These are phyloP conservation scores for Rhizopus delemar DNA, from an alignment of 371 early-diverging fungal species.

Conservation along the genomic window DNA sequence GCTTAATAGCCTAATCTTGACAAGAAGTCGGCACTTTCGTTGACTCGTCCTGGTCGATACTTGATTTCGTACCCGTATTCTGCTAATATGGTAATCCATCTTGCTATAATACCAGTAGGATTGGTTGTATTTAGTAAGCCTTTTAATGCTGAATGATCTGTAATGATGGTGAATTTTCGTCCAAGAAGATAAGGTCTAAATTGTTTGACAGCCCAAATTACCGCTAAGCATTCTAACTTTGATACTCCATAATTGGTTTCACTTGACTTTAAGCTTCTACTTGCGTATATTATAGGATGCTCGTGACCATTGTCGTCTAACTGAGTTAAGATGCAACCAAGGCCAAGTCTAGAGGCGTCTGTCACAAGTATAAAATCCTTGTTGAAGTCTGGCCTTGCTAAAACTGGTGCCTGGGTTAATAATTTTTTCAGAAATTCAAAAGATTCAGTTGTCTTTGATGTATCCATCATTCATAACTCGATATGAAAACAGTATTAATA, in stretches of 20 bases:
- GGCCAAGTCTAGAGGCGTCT: not conserved
- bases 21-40: slow-evolving; percentile 1
- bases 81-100: not conserved
- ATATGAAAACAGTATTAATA: no score
- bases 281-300: not conserved
- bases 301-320: not conserved
- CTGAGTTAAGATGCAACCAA: not conserved
- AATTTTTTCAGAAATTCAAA: no score
- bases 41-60: slow-evolving; percentile 1
- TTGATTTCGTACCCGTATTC: slow-evolving; percentile 4
- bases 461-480: no score
- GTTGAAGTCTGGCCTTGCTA: no score
- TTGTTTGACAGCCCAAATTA: not conserved
- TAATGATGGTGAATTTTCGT: slow-evolving; percentile 1
- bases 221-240: slow-evolving; percentile 5
- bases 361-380: not conserved
- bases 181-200: slow-evolving; percentile 1
- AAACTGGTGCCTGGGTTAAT: no score
- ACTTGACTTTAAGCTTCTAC: not conserved
- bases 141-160: not conserved
- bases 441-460: no score
- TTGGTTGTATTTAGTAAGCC: slow-evolving; percentile 1
- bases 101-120: not conserved
- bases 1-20: not conserved
- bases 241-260: slow-evolving; percentile 4